Evolutionary conservation across 2,329 filamentous ascomycete genomes (phyloP), one percentile per base, ranked within the genome.

Genomic region (Camillea tinctor): DNA sequence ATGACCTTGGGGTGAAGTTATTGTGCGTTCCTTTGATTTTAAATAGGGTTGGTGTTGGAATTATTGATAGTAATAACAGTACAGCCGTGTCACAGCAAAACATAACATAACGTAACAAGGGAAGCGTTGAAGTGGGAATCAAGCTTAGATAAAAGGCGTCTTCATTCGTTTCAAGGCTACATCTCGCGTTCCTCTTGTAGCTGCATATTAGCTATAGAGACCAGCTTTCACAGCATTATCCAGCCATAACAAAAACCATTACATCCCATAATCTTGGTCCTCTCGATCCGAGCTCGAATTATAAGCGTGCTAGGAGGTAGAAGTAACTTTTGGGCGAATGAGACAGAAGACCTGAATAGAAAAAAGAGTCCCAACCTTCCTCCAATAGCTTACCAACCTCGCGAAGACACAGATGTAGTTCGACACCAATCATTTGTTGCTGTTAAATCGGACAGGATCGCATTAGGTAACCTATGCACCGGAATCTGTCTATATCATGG

Each of bases 401-500:
- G 36, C n/a, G 17, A n/a, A 15, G 36, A 44, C n/a, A n/a, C 36
- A 15, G 36, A 11, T 44, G 36, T 11, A 15, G 17, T 44, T 44
- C 36, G 6, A 44, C 36, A 11, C 13, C 36, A 44, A 15, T 6
- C 2, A 30, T 44, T 44, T 44, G 5, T n/a, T 44, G 36, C 11
- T 17, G 36, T 44, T 11, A 11, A 15, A 44, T n/a, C 5, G 2
- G 11, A 44, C 13, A 44, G 36, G 36, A n/a, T 17, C 36, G n/a
- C 2, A 3, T 11, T 15, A 44, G 36, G 11, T 17, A 44, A n/a
- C 17, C 36, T 15, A 17, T 44, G 36, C 36, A 44, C 36, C 36
- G 36, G 17, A n/a, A 17, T 15, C 36, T 44, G 36, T 6, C 11
- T 61, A 72, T 58, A 72, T 69, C 71, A 72, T 71, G n/a, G 62